Conservation (phyloP, 768 basidiomycete species). For the Kwoniella sp. region DNA sequence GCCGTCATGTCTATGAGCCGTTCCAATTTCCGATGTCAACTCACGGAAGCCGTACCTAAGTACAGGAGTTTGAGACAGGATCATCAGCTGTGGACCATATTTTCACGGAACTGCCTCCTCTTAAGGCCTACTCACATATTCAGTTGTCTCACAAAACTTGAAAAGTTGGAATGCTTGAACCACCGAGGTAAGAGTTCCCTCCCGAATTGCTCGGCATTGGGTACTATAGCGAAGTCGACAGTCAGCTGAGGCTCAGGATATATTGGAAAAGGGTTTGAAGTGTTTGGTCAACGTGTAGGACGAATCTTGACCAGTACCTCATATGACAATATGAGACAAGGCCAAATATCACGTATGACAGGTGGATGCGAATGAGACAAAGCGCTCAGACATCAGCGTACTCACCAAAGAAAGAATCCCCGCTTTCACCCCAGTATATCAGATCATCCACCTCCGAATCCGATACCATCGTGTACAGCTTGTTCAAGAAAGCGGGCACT, state of each 20-base stretch:
- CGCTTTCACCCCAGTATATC: constrained; percentile 87
- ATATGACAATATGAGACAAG: too few relatives aligned
- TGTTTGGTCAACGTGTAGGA: too few relatives aligned
- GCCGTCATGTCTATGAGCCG: neutral
- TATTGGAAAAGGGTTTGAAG: too few relatives aligned
- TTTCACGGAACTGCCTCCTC: neutral
- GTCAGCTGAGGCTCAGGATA: neutral
- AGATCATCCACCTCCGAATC: constrained; percentile 78
- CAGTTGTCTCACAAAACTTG: constrained; percentile 56
- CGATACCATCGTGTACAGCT: constrained; percentile 91
- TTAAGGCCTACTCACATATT: constrained; percentile 41
- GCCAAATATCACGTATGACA: too few relatives aligned
- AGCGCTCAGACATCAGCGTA: neutral
- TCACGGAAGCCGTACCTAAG: constrained; percentile 66
- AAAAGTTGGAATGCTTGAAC: constrained; percentile 59
- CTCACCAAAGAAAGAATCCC: constrained; percentile 88
- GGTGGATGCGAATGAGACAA: too few relatives aligned
- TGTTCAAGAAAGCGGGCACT: constrained; percentile 86
- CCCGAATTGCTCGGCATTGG: constrained; percentile 87
- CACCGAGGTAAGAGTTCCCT: constrained; percentile 64
- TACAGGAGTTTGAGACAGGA: neutral
- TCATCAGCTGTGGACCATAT: neutral
- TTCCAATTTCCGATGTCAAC: constrained; percentile 56
- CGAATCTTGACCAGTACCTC: too few relatives aligned
- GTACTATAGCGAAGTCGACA: constrained; percentile 61